Evolutionary conservation across 768 basidiomycete species (phyloP).

Genomic region (Hericium rajendrae): DNA sequence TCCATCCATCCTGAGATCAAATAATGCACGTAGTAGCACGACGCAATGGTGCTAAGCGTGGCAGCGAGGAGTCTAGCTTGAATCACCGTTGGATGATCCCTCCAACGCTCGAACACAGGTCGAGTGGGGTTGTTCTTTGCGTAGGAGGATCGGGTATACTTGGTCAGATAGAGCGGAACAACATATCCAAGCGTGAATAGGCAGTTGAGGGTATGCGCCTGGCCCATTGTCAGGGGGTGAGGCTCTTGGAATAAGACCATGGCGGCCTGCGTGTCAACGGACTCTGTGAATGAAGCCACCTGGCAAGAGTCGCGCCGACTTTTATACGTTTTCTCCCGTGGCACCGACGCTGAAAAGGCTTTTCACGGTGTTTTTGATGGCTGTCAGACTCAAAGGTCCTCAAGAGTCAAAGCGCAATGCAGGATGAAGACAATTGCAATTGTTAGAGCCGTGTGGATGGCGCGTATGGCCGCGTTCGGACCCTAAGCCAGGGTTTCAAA

Average conservation of each 20-base stretch:
- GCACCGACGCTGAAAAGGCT: too few species aligned
- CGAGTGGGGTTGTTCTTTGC: constrained; percentile 20
- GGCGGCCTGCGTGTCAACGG: not conserved
- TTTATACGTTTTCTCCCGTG: not conserved
- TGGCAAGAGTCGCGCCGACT: not conserved
- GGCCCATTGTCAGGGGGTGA: constrained; percentile 12
- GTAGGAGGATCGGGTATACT: constrained; percentile 49
- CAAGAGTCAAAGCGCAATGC: not conserved
- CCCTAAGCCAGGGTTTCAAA: too few species aligned
- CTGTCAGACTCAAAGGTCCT: too few species aligned
- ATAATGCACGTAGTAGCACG: constrained; percentile 41
- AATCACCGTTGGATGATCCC: constrained; percentile 83
- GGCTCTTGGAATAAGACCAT: constrained; percentile 12
- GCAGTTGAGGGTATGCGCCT: constrained; percentile 46
- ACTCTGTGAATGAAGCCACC: too few species aligned
- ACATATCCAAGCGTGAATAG: constrained; percentile 65
- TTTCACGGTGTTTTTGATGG: too few species aligned
- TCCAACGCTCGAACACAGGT: constrained; percentile 41
- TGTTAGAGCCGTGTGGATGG: not conserved
- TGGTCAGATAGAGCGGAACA: constrained; percentile 72
- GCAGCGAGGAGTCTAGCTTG: constrained; percentile 68
- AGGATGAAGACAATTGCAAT: not conserved
- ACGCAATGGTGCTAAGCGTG: constrained; percentile 46
- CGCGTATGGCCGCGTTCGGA: not conserved
- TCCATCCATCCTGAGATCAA: constrained; percentile 24